Conservation (phyloP, 768 basidiomycete genomes). For the Calocybe gangraenosa region DNA sequence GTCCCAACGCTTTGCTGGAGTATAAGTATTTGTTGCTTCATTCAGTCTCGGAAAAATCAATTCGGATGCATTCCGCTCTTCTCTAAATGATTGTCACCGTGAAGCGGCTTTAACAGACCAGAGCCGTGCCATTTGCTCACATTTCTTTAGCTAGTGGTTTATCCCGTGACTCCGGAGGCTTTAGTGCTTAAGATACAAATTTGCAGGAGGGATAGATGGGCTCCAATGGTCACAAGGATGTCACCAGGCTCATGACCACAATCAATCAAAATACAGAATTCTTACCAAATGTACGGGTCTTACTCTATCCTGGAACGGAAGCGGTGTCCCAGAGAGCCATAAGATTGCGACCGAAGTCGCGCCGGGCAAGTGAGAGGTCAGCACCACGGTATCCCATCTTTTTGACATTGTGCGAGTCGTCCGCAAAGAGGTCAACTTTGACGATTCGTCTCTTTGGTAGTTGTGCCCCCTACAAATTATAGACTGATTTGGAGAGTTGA, state of each 20-base stretch:
- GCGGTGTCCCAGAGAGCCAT: not conserved
- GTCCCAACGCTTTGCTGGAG: too few relatives aligned
- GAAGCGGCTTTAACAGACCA: too few relatives aligned
- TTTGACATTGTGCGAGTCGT: too few relatives aligned
- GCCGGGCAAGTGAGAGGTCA: conserved; percentile 1
- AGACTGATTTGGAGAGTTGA: too few relatives aligned
- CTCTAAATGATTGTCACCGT: not conserved
- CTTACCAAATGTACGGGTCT: not conserved
- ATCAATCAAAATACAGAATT: not conserved
- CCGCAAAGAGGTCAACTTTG: too few relatives aligned
- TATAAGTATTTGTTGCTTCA: not conserved
- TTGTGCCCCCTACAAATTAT: too few relatives aligned
- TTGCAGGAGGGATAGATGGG: not conserved
- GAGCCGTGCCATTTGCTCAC: too few relatives aligned
- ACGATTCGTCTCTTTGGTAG: too few relatives aligned
- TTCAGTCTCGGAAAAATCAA: conserved; percentile 3
- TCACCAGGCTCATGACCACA: not conserved
- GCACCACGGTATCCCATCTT: not conserved
- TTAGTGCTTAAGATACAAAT: not conserved
- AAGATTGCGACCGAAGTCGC: conserved; percentile 10
- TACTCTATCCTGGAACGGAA: not conserved
- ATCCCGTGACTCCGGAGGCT: conserved; percentile 8
- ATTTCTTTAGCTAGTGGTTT: too few relatives aligned
- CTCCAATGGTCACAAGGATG: not conserved
- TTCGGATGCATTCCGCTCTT: not conserved